phyloP scores from a whole-genome alignment of 495 filamentous ascomycete species.

The Rostrohypoxylon terebratum region DNA sequence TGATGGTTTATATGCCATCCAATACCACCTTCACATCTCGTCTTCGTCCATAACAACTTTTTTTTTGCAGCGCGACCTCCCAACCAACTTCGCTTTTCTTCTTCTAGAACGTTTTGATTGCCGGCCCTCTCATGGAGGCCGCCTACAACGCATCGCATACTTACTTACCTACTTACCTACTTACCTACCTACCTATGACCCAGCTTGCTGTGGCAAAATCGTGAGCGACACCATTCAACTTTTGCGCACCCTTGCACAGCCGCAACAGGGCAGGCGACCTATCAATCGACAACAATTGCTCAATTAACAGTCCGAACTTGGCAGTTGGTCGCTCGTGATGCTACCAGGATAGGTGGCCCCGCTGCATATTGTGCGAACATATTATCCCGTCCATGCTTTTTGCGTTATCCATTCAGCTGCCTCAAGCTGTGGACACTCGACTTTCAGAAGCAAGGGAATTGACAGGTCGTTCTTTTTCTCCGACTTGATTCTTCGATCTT shows the following conservation, averaged over 20 bases:
- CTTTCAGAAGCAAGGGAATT: slow-evolving; percentile 9
- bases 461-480: slow-evolving; percentile 2
- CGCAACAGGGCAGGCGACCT: slow-evolving; percentile 30
- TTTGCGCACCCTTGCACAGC: slow-evolving; percentile 40
- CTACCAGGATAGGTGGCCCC: slow-evolving; percentile 33
- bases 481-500: not conserved
- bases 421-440: slow-evolving; percentile 26
- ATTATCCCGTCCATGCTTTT: slow-evolving; percentile 24
- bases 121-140: slow-evolving; percentile 30
- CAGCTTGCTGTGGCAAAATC: slow-evolving; percentile 36
- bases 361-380: slow-evolving; percentile 7
- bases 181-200: slow-evolving; percentile 14
- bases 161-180: too few species aligned
- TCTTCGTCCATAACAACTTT: slow-evolving; percentile 11
- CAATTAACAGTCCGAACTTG: slow-evolving; percentile 25
- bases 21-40: not conserved
- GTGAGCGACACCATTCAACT: slow-evolving; percentile 7
- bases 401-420: slow-evolving; percentile 30
- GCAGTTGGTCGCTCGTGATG: slow-evolving; percentile 34
- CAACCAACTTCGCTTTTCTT: slow-evolving; percentile 6
- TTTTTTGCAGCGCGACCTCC: slow-evolving; percentile 17
- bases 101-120: slow-evolving; percentile 25
- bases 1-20: too few species aligned
- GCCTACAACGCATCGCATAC: slow-evolving; percentile 16
- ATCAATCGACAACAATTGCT: slow-evolving; percentile 26